These are phyloP conservation scores for Scleroderma citrinum DNA, from an alignment of 768 basidiomycete species.

Conservation along the genomic window DNA sequence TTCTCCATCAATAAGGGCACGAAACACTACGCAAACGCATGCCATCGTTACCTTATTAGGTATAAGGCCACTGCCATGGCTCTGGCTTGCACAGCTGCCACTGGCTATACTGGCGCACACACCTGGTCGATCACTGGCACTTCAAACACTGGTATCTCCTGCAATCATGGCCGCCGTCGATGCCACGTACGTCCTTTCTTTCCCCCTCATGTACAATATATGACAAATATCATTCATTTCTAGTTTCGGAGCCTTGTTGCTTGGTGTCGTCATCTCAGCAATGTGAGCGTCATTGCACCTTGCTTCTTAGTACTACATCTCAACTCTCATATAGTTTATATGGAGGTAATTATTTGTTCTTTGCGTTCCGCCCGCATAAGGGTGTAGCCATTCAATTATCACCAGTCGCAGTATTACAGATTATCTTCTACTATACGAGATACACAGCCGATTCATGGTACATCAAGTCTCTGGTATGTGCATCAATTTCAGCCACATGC, in stretches of 20 bases:
- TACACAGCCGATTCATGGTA: constrained; percentile 47
- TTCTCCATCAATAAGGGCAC: constrained; percentile 80
- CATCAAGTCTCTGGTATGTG: constrained; percentile 40
- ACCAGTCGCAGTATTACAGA: constrained; percentile 50
- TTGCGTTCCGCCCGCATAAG: background rate
- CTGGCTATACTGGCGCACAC: no score
- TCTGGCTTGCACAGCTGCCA: no score
- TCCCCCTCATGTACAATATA: background rate
- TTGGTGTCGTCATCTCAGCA: constrained; percentile 45
- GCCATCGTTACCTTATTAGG: no score
- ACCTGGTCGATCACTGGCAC: no score
- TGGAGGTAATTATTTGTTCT: constrained; percentile 36
- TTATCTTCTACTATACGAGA: constrained; percentile 46
- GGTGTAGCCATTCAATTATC: background rate
- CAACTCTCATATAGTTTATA: constrained; percentile 33
- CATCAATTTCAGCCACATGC: background rate
- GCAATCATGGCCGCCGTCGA: constrained; percentile 21
- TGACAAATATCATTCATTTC: background rate
- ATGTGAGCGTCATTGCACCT: constrained; percentile 32
- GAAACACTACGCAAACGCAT: no score
- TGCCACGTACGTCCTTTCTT: constrained; percentile 26
- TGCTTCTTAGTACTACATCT: background rate
- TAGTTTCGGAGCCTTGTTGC: constrained; percentile 45
- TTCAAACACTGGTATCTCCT: background rate
- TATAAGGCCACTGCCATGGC: no score